Base-by-base conservation (phyloP, 2,329 filamentous ascomycete genomes). In the Trichoderma koningii region DNA sequence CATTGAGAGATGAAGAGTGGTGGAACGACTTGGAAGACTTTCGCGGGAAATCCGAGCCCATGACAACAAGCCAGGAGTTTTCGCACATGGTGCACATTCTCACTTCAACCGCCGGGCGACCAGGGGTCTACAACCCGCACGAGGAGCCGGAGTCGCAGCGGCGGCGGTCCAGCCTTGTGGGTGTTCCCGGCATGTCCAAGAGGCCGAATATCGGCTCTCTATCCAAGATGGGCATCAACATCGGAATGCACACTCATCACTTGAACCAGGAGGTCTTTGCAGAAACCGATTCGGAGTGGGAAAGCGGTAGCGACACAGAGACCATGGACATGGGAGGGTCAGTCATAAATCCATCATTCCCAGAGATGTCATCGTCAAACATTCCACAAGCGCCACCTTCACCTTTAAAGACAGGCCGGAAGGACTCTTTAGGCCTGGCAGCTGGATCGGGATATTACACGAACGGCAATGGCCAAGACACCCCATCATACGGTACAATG, bases 171-270 rank as follows among this genome's bases (percentile, higher is more conserved):
- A 83, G 87, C 60, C 81, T 87, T 67, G 81, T 84, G 28, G 85
- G 88, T 26, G 75, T 92, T 23, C 80, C 83, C 30, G 87, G 84
- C 65, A 79, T 92, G 44, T 82, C 91, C 1, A 84, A 82, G 66
- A 86, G 83, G 64, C 85, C 86, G 1, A 87, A 79, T 0, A 80
- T 85, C 23, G 80, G 80, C 4, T 76, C 77, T 17, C 73, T 85
- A 19, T 75, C 79, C 68, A 82, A 84, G 75, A 76, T 90, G 55
- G 88, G 88, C 3, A 82, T 91, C 23, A 90, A 81, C 69, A 81
- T 92, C 67, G 89, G 89, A 1, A 93, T 94, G 77, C 88, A 88
- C 68, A 93, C 91, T 3, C 89, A 93, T 68, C 86, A 87, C 63
- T 77, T 96, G 2, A 83, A 87, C 9, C 82, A 86, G 64, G 84